Conservation (phyloP, 225 moss, liverwort and hornwort species). For the Straminergon stramineum region DNA sequence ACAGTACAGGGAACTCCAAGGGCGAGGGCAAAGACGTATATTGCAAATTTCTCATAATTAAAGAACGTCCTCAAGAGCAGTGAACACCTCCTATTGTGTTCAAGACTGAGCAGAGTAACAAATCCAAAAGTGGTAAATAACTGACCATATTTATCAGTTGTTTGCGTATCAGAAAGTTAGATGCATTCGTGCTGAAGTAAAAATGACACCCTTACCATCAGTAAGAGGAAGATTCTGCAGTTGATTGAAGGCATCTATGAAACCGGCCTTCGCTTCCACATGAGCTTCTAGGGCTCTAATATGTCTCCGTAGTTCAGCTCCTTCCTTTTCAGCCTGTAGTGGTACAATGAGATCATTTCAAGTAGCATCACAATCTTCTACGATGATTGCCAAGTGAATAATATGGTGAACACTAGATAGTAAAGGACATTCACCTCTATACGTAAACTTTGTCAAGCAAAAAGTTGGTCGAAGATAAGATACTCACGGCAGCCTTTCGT, state of each 20-base stretch:
- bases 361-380: background rate
- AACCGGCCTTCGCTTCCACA: slow-evolving; percentile 34
- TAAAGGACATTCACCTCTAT: background rate
- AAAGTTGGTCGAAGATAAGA: background rate
- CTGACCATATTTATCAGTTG: background rate
- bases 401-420: background rate
- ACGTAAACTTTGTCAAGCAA: background rate
- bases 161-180: background rate
- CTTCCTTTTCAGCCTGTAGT: slow-evolving; percentile 39
- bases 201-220: slow-evolving; percentile 21
- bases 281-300: slow-evolving; percentile 30
- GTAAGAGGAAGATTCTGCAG: slow-evolving; percentile 40
- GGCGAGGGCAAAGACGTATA: background rate
- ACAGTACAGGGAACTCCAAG: background rate
- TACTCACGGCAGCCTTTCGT: slow-evolving; percentile 37
- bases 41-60: background rate
- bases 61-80: background rate
- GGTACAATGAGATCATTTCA: background rate
- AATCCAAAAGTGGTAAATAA: background rate
- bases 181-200: background rate
- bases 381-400: background rate
- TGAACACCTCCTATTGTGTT: background rate
- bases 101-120: background rate
- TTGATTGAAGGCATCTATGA: slow-evolving; percentile 43
- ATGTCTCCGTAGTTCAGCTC: slow-evolving; percentile 24